Base-by-base conservation (phyloP, 352 stramenopile species). In the Hyphochytrium catenoides region DNA sequence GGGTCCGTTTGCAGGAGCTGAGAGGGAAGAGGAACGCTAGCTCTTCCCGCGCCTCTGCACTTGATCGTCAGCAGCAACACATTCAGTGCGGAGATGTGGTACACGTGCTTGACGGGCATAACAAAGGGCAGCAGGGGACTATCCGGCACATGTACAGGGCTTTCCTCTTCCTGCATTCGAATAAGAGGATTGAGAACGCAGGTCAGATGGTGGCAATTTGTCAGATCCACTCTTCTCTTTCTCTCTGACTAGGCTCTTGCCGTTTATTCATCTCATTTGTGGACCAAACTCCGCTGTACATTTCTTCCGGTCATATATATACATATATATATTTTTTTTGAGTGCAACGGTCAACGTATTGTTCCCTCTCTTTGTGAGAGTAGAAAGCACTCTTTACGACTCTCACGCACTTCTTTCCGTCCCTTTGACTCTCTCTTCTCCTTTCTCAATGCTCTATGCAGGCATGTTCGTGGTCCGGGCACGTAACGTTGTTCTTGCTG, bases 91-190 rank as follows among this genome's bases (percentile, higher is more conserved):
- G 73, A 8, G 70, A 83, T 46, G 81, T 84, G 63, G 73, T 85
- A 27, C 81, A 83, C 34, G 64, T 88, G 14, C 62, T 86, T 9
- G 71, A 85, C 44, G 72, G 72, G 1, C 54, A 63, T 3, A 75
- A 78, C 36, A 43, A 58, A 7, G 70, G 73, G 18, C 65, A 83
- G 47, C 78, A 63, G 27, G 73, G 72, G n/a, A 88, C 70, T 0
- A 68, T 88, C 26, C 86, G 86, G 44, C 73, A 86, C 50, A 85
- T 88, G 38, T 82, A 86, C 44, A 56, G 72, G 15, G 78, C 66
- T 3, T 84, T 74, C 25, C 52, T 88, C 16, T 88, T 86, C 38
- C 36, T 88, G 44, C 73, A 88, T 56, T 47, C 41, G 4, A 20
- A 30, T 7, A 43, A 39, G 34, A 27, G 34, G 26, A 16, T 45